Conservation (phyloP, 2,329 filamentous ascomycete genomes). For the Fusarium bulbicola region DNA sequence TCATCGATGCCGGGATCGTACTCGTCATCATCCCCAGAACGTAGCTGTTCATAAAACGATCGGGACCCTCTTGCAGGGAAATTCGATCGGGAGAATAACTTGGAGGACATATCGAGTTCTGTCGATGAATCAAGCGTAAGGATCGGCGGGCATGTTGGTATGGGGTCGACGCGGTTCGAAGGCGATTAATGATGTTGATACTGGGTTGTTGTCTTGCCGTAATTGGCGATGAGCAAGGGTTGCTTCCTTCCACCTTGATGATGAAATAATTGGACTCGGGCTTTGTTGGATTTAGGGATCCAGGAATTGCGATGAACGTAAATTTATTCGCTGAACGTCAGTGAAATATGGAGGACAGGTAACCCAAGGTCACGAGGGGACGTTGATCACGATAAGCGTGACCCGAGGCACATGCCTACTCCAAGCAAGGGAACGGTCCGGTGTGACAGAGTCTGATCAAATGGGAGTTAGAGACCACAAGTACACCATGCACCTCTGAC, state of each 20-base stretch:
- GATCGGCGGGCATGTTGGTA: slow-evolving; percentile 27
- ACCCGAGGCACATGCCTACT: slow-evolving; percentile 36
- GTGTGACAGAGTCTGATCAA: not conserved
- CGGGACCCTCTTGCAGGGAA: slow-evolving; percentile 41
- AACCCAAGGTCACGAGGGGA: slow-evolving; percentile 32
- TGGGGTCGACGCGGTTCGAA: not conserved
- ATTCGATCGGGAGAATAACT: slow-evolving; percentile 57
- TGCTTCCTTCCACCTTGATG: not conserved
- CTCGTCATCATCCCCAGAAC: slow-evolving; percentile 50
- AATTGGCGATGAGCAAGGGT: not conserved
- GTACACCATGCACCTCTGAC: not conserved
- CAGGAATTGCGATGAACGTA: not conserved
- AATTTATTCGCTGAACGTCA: not conserved
- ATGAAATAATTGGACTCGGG: not conserved
- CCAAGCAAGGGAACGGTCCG: not conserved
- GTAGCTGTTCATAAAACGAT: slow-evolving; percentile 62
- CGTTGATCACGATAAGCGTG: slow-evolving; percentile 39
- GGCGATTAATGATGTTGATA: not conserved
- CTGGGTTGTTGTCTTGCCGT: not conserved
- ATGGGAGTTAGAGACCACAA: not conserved
- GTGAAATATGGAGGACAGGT: slow-evolving; percentile 3
- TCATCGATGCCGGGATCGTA: slow-evolving; percentile 60
- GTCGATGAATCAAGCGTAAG: slow-evolving; percentile 10
- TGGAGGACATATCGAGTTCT: slow-evolving; percentile 53
- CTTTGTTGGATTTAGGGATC: not conserved